These are phyloP conservation scores for Aspergillus taichungensis DNA, from an alignment of 495 filamentous ascomycete species.

Conservation along the genomic window DNA sequence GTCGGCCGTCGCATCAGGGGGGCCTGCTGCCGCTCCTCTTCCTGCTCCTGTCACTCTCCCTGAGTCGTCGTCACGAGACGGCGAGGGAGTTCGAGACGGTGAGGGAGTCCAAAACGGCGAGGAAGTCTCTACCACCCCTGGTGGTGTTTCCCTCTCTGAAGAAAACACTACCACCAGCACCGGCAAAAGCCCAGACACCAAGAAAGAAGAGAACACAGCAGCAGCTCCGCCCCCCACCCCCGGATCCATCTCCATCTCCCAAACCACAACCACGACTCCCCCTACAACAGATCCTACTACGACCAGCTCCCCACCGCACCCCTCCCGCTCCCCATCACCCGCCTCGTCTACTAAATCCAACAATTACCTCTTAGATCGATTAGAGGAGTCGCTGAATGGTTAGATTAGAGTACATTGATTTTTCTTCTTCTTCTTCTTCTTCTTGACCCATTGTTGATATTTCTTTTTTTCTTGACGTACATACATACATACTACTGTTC, in stretches of 20 bases:
- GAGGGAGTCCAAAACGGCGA: too few relatives aligned
- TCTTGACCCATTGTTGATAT: background rate
- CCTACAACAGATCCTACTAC: background rate
- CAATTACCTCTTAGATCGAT: slow-evolving; percentile 20
- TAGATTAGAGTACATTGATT: background rate
- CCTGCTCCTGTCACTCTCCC: background rate
- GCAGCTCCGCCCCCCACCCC: background rate
- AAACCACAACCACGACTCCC: background rate
- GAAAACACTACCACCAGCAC: background rate
- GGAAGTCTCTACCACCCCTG: too few relatives aligned
- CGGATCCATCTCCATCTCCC: background rate
- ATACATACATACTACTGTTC: background rate
- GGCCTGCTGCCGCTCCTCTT: background rate
- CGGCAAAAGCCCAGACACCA: background rate
- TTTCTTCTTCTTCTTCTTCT: background rate
- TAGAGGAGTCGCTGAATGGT: slow-evolving; percentile 18
- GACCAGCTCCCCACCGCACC: background rate
- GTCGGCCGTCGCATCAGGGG: too few relatives aligned
- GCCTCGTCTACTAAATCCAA: slow-evolving; percentile 14
- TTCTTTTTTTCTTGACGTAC: background rate
- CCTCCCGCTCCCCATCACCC: slow-evolving; percentile 11
- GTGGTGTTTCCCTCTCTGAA: too few relatives aligned
- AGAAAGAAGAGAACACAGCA: background rate
- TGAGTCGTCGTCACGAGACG: background rate
- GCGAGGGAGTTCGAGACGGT: too few relatives aligned